These are phyloP conservation scores for Colletotrichum chrysophilum DNA, from an alignment of 2,329 filamentous ascomycete species.

Conservation along the genomic window DNA sequence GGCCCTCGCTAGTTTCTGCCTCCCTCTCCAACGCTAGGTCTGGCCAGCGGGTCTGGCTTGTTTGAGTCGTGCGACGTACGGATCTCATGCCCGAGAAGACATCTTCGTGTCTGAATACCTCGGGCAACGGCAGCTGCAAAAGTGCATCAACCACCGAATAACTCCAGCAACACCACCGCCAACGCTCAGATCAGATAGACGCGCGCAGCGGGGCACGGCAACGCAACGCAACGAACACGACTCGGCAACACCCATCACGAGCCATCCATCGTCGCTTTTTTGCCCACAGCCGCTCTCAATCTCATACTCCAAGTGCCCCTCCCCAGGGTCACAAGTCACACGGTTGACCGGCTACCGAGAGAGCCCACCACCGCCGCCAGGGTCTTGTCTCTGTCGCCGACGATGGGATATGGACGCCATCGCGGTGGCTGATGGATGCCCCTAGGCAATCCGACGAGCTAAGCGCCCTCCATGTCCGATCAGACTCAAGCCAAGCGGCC, in stretches of 20 bases:
- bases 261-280: not conserved
- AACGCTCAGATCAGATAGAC: not conserved
- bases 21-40: not conserved
- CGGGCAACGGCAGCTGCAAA: not conserved
- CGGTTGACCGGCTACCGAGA: not conserved
- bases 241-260: not conserved
- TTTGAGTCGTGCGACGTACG: not conserved
- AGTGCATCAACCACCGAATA: not conserved
- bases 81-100: not conserved
- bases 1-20: not conserved
- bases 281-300: not conserved
- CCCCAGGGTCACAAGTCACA: not conserved
- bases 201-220: not conserved
- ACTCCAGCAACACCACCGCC: not conserved
- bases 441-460: constrained; percentile 6
- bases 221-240: not conserved
- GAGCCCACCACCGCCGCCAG: not conserved
- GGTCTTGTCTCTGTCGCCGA: not conserved
- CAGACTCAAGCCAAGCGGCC: not conserved
- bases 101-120: not conserved
- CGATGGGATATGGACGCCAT: not conserved
- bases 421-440: not conserved
- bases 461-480: constrained; percentile 14
- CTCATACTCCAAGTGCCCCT: not conserved
- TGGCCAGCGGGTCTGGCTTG: not conserved